phyloP scores from a whole-genome alignment of 805 yeast genomes.

The Martiniozyma abietophila region DNA sequence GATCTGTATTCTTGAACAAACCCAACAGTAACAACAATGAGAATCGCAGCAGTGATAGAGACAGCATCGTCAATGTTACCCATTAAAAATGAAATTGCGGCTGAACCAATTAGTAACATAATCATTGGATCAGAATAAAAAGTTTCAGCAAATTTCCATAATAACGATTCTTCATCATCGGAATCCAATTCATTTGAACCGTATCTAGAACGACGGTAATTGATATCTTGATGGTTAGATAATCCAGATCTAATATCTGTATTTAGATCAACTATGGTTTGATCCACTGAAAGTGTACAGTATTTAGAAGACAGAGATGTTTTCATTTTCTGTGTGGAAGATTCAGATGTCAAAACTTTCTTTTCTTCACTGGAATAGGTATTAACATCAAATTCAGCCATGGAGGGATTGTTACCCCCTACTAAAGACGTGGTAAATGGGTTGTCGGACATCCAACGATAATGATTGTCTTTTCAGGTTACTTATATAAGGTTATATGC shows the following conservation, averaged over 20 bases:
- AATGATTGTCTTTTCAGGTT: too few species aligned
- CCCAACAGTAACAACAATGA: constrained; percentile 93
- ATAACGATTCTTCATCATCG: constrained; percentile 70
- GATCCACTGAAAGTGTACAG: constrained; percentile 54
- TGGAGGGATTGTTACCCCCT: constrained; percentile 6
- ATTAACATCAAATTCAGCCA: constrained; percentile 8
- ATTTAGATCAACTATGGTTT: constrained; percentile 50
- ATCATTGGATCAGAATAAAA: constrained; percentile 91
- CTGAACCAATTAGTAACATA: constrained; percentile 80
- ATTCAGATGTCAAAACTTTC: constrained; percentile 9
- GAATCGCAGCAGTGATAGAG: constrained; percentile 84
- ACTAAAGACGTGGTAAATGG: constrained; percentile 10
- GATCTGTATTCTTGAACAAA: constrained; percentile 95
- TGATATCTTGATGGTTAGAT: constrained; percentile 57
- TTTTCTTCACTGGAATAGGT: constrained; percentile 8
- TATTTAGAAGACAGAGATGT: constrained; percentile 42
- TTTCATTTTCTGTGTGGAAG: constrained; percentile 14
- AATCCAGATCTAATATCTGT: constrained; percentile 59
- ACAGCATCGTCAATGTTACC: constrained; percentile 96
- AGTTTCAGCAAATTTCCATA: constrained; percentile 65
- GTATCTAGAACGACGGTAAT: constrained; percentile 59
- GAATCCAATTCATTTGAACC: constrained; percentile 73
- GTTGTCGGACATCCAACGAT: constrained; percentile 12
- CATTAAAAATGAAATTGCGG: constrained; percentile 77
- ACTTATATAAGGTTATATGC: too few species aligned